Base-by-base conservation (phyloP, 768 basidiomycete genomes). In the Rubroboletus pulcherrimus region DNA sequence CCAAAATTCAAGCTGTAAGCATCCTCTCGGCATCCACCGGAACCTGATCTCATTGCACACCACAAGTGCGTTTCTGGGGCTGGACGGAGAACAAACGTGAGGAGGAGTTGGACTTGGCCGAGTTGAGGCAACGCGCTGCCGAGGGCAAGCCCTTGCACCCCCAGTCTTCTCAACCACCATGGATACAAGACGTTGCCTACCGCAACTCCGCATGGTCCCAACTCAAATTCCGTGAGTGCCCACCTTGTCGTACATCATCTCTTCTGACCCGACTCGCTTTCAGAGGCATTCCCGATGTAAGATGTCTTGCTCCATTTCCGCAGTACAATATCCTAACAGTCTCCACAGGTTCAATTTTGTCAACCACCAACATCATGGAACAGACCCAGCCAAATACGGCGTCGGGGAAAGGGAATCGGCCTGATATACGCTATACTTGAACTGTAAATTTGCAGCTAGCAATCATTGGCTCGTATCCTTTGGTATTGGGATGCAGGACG, bases 201-300 rank as follows among this genome's bases (percentile, higher is more conserved):
- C 79, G 89, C 63, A 98, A 98, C 77, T 95, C 92, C 11, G 86
- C 80, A 12, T 96, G 86, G 79, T 91, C 90, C n/a, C 93, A 95
- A 71, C 82, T 97, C 63, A 96, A 95, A 73, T 89, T 97, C 69
- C 80, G 90, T 90, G 70, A 71, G 86, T 78, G 42, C n/a, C 54
- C 43, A 35, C 17, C 7, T 49, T 47, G 47, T 66, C 12, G 54
- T 39, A 50, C 38, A 17, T 46, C 34, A 34, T 42, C 19, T 40
- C 30, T 24, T 24, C 39, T 64, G 29, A 64, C 41, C 52, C 66
- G 42, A 62, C 55, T 37, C 35, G 24, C 61, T 54, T 49, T 10
- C 66, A 89, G 87, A 81, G 61, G 77, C 79, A 38, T 85, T 93
- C 71, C 91, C 89, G 24, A 89, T 91, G 89, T 89, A 67, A 71